Base-by-base conservation (phyloP, 2,329 filamentous ascomycete species). In the Lachnellula arida region DNA sequence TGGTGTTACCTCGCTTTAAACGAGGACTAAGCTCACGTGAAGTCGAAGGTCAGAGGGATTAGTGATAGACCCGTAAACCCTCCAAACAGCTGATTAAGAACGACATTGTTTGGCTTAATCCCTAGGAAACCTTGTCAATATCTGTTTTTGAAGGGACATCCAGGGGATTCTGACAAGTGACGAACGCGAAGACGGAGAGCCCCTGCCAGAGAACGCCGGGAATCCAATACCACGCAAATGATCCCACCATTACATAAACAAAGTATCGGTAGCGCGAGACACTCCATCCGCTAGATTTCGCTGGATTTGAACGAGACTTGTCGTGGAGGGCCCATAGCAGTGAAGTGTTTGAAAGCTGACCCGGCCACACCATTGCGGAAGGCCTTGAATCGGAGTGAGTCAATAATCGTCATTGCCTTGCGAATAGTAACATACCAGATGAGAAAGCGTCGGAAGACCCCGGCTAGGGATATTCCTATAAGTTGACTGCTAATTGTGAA, bases 81-180 rank as follows among this genome's bases (percentile, higher is more conserved):
- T 2, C 87, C 87, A 64, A 91, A 91, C 1, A 91, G 67, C 67
- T 91, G 87, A 61, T 91, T 91, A 39, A 91, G 70, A 4, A 88
- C 72, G 0, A 82, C 76, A 59, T 81, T 89, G 50, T 89, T 76
- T 0, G 88, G 88, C 2, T 81, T 81, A 56, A 90, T 80, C 86
- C 86, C 86, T 87, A 89, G 73, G 1, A 32, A 11, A 32, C 9
- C 8, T 32, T 11, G 89, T 86, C 65, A 89, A 87, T 0, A 85
- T 89, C 39, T 89, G 81, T 1, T 86, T 28, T 32, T 3, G 9
- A 32, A 32, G 28, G 9, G 28, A 32, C 8, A 9, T 32, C 34
- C 28, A 15, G 85, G 4, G 88, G 85, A 80, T 71, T 90, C 84
- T 9, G 66, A 78, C 86, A 90, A 0, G 87, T 89, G 11, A 81